These are phyloP conservation scores for Fusarium albidum DNA, from an alignment of 2,329 filamentous ascomycete species.

Conservation along the genomic window DNA sequence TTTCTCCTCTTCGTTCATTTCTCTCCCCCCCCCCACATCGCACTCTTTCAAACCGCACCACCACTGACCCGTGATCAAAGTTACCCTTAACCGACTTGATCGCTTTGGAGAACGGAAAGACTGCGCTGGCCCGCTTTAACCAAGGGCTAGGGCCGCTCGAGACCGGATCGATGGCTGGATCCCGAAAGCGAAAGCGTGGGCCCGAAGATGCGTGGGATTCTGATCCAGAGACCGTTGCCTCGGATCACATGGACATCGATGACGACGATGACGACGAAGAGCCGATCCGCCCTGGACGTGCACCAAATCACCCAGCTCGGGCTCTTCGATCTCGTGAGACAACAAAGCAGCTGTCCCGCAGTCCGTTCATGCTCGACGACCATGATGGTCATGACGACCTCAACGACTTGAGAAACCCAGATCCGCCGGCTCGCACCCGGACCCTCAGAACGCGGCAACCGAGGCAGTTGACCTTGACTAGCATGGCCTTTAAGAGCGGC, in stretches of 20 bases:
- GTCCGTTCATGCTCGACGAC: slow-evolving; percentile 20
- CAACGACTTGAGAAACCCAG: no score
- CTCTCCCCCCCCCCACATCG: neutral
- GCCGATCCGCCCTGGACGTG: slow-evolving; percentile 12
- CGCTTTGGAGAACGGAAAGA: slow-evolving; percentile 44
- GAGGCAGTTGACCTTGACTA: slow-evolving; percentile 37
- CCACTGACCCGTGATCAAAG: slow-evolving; percentile 39
- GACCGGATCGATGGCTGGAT: slow-evolving; percentile 24
- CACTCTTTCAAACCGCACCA: neutral
- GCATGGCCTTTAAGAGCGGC: slow-evolving; percentile 36
- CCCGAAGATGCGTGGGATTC: slow-evolving; percentile 42
- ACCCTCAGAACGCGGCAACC: slow-evolving; percentile 39
- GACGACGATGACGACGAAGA: slow-evolving; percentile 35
- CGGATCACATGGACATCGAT: slow-evolving; percentile 41
- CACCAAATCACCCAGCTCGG: slow-evolving; percentile 16
- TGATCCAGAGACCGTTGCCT: slow-evolving; percentile 32
- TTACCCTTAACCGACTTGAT: slow-evolving; percentile 43
- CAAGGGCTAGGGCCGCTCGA: slow-evolving; percentile 19
- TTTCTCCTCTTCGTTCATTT: neutral
- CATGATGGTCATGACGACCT: slow-evolving; percentile 33
- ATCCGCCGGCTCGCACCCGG: slow-evolving; percentile 21
- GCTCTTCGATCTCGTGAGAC: slow-evolving; percentile 40
- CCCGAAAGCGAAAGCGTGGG: slow-evolving; percentile 45
- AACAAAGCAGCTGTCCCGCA: slow-evolving; percentile 30
- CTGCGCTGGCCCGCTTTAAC: slow-evolving; percentile 39